Conservation (phyloP, 192 early-diverging fungal genomes). For the Coemansia sp. region DNA sequence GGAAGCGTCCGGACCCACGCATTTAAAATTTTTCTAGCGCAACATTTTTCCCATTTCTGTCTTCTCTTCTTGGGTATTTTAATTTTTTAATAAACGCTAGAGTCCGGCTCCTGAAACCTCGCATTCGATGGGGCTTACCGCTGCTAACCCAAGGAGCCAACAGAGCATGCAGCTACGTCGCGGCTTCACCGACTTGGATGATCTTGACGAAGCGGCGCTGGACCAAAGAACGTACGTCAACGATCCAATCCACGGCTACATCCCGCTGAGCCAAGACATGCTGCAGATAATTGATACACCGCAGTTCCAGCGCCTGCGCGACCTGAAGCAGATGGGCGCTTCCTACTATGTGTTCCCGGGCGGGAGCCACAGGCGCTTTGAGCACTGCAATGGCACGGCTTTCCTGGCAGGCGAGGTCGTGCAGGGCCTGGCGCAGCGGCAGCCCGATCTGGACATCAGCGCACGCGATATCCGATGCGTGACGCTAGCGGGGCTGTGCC, state of each 20-base stretch:
- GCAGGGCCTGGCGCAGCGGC: constrained; percentile 63
- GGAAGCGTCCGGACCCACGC: neutral
- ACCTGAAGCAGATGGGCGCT: constrained; percentile 85
- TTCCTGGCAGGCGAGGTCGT: constrained; percentile 77
- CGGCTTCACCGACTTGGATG: constrained; percentile 17
- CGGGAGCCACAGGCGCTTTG: constrained; percentile 94
- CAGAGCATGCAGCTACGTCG: constrained; percentile 22
- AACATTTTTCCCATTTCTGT: neutral
- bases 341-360: constrained; percentile 92
- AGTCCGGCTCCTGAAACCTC: neutral
- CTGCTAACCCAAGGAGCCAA: neutral
- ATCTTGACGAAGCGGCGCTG: neutral
- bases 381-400: constrained; percentile 89
- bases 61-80: neutral
- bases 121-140: neutral
- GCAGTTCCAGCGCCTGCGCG: constrained; percentile 94
- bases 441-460: constrained; percentile 78
- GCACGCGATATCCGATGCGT: constrained; percentile 82
- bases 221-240: constrained; percentile 37
- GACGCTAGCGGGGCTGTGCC: constrained; percentile 86
- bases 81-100: neutral
- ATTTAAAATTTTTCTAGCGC: neutral
- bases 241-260: constrained; percentile 61
- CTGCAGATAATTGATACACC: constrained; percentile 85
- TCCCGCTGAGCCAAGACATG: constrained; percentile 64